These are phyloP conservation scores for Cryphonectria nitschkei DNA, from an alignment of 2,329 filamentous ascomycete genomes.

Conservation along the genomic window DNA sequence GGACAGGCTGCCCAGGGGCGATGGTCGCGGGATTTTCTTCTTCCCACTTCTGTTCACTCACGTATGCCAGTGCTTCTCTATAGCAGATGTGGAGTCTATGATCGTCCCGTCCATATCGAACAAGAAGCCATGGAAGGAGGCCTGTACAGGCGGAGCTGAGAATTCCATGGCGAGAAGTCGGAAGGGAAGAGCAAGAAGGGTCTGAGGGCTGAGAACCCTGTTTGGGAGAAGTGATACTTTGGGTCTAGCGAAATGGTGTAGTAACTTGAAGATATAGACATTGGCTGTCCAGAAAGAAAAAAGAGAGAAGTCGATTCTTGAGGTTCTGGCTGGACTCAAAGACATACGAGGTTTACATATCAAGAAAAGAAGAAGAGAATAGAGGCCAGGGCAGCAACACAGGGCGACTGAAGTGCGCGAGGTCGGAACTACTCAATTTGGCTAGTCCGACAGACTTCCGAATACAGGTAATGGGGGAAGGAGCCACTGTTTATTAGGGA, in stretches of 20 bases:
- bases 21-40: neutral
- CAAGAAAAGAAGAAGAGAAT: neutral
- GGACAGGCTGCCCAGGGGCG: neutral
- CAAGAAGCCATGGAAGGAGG: conserved; percentile 60
- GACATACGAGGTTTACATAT: neutral
- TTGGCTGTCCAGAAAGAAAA: neutral
- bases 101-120: conserved; percentile 85
- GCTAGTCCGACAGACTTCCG: conserved; percentile 6
- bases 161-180: conserved; percentile 36
- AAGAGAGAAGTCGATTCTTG: neutral
- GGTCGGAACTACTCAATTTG: conserved; percentile 22
- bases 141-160: conserved; percentile 48
- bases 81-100: conserved; percentile 78
- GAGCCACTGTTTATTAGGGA: neutral
- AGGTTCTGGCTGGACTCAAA: neutral
- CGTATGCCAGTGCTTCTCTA: conserved; percentile 78
- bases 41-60: conserved; percentile 41
- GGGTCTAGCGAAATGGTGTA: neutral
- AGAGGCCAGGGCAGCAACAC: neutral
- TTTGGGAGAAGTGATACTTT: neutral
- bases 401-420: conserved; percentile 2
- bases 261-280: neutral
- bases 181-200: neutral
- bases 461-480: neutral
- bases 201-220: neutral